Percentiles rank a stretch among this genome's conserved stretches.
Evolutionary conservation across 495 filamentous ascomycete species (phyloP).

Genomic region (Poronia punctata): DNA sequence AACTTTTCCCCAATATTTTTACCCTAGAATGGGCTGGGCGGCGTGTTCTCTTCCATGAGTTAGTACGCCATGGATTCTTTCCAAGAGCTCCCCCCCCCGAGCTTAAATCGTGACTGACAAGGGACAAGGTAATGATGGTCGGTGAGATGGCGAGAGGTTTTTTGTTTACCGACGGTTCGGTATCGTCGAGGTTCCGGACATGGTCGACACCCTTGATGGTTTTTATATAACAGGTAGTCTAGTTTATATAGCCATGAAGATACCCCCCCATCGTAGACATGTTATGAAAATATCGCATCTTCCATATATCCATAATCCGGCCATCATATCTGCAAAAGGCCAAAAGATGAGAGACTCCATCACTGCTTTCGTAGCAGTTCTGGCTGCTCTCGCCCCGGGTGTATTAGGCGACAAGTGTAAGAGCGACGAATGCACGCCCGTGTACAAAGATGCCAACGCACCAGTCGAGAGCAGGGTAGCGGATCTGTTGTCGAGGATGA

Average conservation of each 20-base stretch:
- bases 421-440: slow-evolving; percentile 12
- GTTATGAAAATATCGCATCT: no score
- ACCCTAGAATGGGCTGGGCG: slow-evolving; percentile 6
- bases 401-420: slow-evolving; percentile 1
- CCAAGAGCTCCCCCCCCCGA: not conserved
- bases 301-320: slow-evolving; percentile 5
- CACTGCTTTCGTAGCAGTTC: slow-evolving; percentile 1
- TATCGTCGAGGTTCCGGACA: not conserved
- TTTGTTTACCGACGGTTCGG: not conserved
- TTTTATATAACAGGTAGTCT: no score
- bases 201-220: no score
- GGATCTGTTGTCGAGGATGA: slow-evolving; percentile 63
- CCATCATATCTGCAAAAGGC: slow-evolving; percentile 1
- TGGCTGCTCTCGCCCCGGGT: slow-evolving; percentile 1
- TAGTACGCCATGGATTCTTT: no score
- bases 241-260: slow-evolving; percentile 3
- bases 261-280: no score
- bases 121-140: no score
- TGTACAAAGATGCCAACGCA: slow-evolving; percentile 58
- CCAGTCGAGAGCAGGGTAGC: slow-evolving; percentile 54
- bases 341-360: slow-evolving; percentile 3
- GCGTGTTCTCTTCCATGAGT: no score
- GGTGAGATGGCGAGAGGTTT: not conserved
- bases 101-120: no score
- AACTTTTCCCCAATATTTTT: slow-evolving; percentile 13